Conservation (phyloP, 2,329 filamentous ascomycete species). For the Rhexocercosporidium sp. region DNA sequence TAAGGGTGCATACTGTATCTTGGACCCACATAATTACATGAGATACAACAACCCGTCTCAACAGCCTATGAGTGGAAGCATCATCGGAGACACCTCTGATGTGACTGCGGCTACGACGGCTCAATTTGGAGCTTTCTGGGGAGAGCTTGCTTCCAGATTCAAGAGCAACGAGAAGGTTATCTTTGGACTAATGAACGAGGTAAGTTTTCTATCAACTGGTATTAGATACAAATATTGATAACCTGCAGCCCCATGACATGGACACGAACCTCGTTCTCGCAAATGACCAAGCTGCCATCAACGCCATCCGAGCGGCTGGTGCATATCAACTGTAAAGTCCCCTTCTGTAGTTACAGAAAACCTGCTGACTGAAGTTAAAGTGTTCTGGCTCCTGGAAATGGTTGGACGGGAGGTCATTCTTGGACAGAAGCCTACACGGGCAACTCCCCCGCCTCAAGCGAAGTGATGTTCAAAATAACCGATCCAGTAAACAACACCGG, state of each 20-base stretch:
- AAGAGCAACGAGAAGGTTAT: constrained; percentile 53
- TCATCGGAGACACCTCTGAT: constrained; percentile 55
- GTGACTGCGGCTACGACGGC: constrained; percentile 51
- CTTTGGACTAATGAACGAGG: constrained; percentile 53
- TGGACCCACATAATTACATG: constrained; percentile 61
- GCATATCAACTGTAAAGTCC: constrained; percentile 48
- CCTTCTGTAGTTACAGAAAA: neutral
- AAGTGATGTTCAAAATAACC: constrained; percentile 48
- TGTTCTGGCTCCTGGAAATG: constrained; percentile 55
- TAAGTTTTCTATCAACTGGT: neutral
- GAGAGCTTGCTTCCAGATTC: constrained; percentile 53
- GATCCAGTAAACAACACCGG: constrained; percentile 53
- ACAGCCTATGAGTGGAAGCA: constrained; percentile 53
- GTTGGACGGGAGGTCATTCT: constrained; percentile 54
- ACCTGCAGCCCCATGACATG: constrained; percentile 54
- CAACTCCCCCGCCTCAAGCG: constrained; percentile 45
- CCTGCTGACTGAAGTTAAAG: constrained; percentile 17
- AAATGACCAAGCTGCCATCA: constrained; percentile 54
- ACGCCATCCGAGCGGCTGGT: constrained; percentile 49
- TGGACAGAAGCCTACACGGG: constrained; percentile 48
- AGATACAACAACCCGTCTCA: constrained; percentile 56
- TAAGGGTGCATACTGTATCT: constrained; percentile 51
- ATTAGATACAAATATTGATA: constrained; percentile 3
- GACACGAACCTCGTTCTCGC: constrained; percentile 49
- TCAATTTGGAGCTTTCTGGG: constrained; percentile 55